Base-by-base conservation (phyloP, 495 filamentous ascomycete species). In the Cladorrhinum samala region DNA sequence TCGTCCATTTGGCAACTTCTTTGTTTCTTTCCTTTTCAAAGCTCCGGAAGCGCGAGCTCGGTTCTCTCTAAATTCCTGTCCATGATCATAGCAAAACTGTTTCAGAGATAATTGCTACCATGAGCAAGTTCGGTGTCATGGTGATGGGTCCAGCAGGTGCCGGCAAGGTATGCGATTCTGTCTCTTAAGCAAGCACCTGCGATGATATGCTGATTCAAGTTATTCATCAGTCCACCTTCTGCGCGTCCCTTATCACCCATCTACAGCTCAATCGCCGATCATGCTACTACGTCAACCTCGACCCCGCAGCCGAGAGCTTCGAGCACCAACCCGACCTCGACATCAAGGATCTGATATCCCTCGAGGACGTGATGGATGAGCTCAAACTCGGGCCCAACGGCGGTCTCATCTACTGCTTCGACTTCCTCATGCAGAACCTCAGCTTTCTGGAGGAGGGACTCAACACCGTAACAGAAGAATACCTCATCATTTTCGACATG, bases 311-410 rank as follows among this genome's bases (percentile, higher is more conserved):
- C 59, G 91, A 96, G 68, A 80, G 84, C 39, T 97, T 98, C 69
- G 80, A 82, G 60, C 94, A 95, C 68, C 76, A 89, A 57, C 93
- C 93, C 1, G 93, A 97, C 64, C 81, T 97, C 57, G 93, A 98
- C 67, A 98, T 98, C 75, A 91, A 90, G 65, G 91, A 97, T 50
- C 80, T 96, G 21, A 96, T 98, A 68, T 89, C 87, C 2, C 82
- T 98, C 43, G 87, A 95, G 63, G 93, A 98, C 83, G 93, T 95
- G 21, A 98, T 98, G 93, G 93, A 96, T 52, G 93, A 97, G 72
- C 81, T 96, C 79, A 80, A 82, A 40, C 79, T 96, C 5, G 93
- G 93, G 3, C 93, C 93, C 21, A 98, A 98, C 63, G 93, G 93
- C 36, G 93, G 91, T 7, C 77, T 98, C 23, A 95, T 98, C 63